A percentile compares a stretch with the other conserved stretches of the same genome.
Evolutionary conservation across 331 rosid species (phyloP).

Genomic region (Malus hybrid): DNA sequence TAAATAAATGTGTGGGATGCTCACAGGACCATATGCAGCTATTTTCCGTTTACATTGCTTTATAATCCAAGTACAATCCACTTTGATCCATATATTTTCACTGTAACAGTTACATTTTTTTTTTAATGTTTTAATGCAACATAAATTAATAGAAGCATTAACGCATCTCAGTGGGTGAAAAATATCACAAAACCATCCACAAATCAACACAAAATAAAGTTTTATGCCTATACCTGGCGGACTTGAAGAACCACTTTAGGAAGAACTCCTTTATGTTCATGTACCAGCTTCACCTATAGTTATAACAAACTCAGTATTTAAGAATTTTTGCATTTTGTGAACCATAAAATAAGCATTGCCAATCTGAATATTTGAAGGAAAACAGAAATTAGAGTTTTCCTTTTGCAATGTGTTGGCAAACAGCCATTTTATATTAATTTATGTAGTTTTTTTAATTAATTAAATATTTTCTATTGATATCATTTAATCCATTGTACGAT

Average conservation of each 20-base stretch:
- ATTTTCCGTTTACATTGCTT: neutral
- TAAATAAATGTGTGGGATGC: neutral
- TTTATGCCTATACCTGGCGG: constrained; percentile 45
- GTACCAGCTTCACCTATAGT: constrained; percentile 58
- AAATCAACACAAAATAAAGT: neutral
- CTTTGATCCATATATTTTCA: neutral
- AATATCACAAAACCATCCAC: neutral
- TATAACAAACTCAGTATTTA: constrained; percentile 9
- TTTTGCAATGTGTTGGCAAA: neutral
- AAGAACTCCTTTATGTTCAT: constrained; percentile 70
- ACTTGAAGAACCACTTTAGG: constrained; percentile 68
- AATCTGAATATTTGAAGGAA: neutral
- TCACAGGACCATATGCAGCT: neutral
- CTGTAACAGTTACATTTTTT: neutral
- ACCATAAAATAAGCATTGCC: neutral
- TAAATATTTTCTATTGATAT: neutral
- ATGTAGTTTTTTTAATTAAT: neutral
- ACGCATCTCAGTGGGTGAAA: neutral
- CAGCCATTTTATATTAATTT: neutral
- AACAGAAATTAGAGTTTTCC: neutral
- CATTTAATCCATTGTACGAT: neutral
- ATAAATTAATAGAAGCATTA: neutral
- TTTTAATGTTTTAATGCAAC: neutral
- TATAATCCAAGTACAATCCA: neutral
- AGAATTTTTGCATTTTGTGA: neutral